Evolutionary conservation across 1,284 basidiomycete species (phyloP).

Genomic region (Amylostereum areolatum): DNA sequence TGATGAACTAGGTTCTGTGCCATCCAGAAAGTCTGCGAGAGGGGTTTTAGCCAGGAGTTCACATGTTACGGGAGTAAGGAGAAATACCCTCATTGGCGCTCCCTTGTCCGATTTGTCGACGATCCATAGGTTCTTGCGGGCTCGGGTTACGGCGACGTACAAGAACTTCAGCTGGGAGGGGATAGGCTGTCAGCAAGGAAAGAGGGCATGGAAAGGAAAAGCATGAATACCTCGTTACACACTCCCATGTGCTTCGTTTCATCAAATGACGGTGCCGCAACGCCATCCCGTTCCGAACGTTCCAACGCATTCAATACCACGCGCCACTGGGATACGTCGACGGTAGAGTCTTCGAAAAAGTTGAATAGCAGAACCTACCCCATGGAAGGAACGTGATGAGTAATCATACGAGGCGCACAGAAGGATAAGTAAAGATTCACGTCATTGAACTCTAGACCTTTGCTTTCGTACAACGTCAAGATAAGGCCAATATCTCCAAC

Average conservation of each 20-base stretch:
- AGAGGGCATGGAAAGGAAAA: no score
- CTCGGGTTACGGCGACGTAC: slow-evolving; percentile 67
- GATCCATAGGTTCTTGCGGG: slow-evolving; percentile 63
- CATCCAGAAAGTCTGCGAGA: slow-evolving; percentile 46
- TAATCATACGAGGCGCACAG: background rate
- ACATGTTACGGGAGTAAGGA: background rate
- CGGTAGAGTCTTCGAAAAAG: slow-evolving; percentile 17
- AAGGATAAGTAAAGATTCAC: slow-evolving; percentile 25
- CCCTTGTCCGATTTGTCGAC: slow-evolving; percentile 52
- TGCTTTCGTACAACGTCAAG: slow-evolving; percentile 70
- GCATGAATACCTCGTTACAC: no score
- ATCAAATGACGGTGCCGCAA: slow-evolving; percentile 44
- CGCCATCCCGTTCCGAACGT: slow-evolving; percentile 10
- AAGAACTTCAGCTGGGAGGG: slow-evolving; percentile 56
- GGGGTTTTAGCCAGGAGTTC: no score
- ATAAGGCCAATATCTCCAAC: slow-evolving; percentile 59
- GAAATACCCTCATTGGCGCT: slow-evolving; percentile 49
- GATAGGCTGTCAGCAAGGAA: background rate
- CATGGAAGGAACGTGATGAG: background rate
- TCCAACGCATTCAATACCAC: slow-evolving; percentile 45
- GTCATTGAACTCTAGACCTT: slow-evolving; percentile 71
- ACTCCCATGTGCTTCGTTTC: slow-evolving; percentile 45
- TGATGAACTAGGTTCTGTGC: slow-evolving; percentile 35
- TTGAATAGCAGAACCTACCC: slow-evolving; percentile 62
- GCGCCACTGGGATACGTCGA: slow-evolving; percentile 45